Percentiles rank a stretch among this genome's conserved stretches.
These are phyloP conservation scores for Botrytis sinoallii DNA, from an alignment of 2,329 filamentous ascomycete genomes.

Conservation along the genomic window DNA sequence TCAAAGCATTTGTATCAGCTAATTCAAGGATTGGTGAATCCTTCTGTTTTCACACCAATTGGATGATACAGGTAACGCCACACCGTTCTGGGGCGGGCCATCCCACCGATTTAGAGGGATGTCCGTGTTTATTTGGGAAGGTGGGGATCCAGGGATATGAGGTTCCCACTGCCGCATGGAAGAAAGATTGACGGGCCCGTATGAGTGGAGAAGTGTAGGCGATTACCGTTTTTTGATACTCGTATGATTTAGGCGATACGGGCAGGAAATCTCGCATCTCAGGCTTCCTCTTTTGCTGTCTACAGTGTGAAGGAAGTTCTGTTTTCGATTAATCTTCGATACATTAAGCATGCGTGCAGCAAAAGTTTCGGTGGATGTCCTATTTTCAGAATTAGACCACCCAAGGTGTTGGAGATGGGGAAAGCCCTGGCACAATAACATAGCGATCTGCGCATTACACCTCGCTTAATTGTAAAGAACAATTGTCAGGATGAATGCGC, in stretches of 20 bases:
- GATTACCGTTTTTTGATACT: not conserved
- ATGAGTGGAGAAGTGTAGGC: not conserved
- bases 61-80: not conserved
- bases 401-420: not conserved
- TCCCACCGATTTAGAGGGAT: not conserved
- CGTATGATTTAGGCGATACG: not conserved
- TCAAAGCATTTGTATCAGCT: not conserved
- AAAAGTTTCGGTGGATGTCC: not conserved
- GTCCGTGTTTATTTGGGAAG: not conserved
- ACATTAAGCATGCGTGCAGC: not conserved
- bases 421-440: not conserved
- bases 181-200: not conserved
- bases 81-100: not conserved
- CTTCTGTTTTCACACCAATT: not conserved
- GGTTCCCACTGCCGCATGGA: not conserved
- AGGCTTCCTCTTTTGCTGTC: not conserved
- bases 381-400: not conserved
- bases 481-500: not conserved
- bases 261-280: not conserved
- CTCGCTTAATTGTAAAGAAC: not conserved
- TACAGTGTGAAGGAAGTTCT: not conserved
- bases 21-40: not conserved
- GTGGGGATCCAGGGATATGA: not conserved
- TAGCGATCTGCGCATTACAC: not conserved
- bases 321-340: not conserved